These are phyloP conservation scores for Ophiostoma tasmaniense DNA, from an alignment of 2,329 filamentous ascomycete species.

Conservation along the genomic window DNA sequence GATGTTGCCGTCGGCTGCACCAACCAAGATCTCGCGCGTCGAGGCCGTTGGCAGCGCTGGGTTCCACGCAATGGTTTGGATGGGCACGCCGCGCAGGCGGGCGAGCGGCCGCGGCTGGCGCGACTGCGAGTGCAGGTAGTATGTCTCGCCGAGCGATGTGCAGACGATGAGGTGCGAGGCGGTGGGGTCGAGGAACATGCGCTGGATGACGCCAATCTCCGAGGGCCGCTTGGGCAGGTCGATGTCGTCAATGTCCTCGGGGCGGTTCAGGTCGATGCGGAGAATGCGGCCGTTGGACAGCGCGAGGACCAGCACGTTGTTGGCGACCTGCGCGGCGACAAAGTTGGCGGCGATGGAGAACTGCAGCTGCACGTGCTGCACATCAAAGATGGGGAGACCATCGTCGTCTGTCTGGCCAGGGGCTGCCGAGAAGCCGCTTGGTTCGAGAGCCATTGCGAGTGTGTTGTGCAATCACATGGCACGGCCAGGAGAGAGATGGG, in stretches of 20 bases:
- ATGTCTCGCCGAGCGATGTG: slow-evolving; percentile 89
- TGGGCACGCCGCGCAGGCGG: slow-evolving; percentile 73
- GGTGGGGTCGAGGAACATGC: slow-evolving; percentile 95
- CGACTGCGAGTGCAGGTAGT: slow-evolving; percentile 93
- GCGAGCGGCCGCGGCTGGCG: slow-evolving; percentile 76
- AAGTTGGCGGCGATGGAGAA: slow-evolving; percentile 94
- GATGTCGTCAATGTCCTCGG: slow-evolving; percentile 96
- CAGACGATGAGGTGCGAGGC: slow-evolving; percentile 89
- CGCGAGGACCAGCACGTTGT: slow-evolving; percentile 90
- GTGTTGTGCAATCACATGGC: slow-evolving; percentile 13
- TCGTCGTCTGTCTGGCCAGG: slow-evolving; percentile 42
- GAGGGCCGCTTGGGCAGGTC: slow-evolving; percentile 89
- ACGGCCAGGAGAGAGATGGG: neutral
- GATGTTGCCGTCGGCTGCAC: slow-evolving; percentile 85
- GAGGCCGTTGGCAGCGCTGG: slow-evolving; percentile 86
- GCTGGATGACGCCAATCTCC: slow-evolving; percentile 84
- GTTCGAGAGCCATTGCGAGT: slow-evolving; percentile 53
- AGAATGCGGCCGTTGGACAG: slow-evolving; percentile 87
- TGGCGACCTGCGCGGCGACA: slow-evolving; percentile 90
- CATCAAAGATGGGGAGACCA: slow-evolving; percentile 82
- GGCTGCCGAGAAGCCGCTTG: slow-evolving; percentile 60
- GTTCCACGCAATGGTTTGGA: slow-evolving; percentile 92
- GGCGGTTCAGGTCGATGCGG: slow-evolving; percentile 85
- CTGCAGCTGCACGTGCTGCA: slow-evolving; percentile 84
- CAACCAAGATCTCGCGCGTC: slow-evolving; percentile 86